Base-by-base conservation (phyloP, 1,284 basidiomycete species). In the Rhodotorula sp. region DNA sequence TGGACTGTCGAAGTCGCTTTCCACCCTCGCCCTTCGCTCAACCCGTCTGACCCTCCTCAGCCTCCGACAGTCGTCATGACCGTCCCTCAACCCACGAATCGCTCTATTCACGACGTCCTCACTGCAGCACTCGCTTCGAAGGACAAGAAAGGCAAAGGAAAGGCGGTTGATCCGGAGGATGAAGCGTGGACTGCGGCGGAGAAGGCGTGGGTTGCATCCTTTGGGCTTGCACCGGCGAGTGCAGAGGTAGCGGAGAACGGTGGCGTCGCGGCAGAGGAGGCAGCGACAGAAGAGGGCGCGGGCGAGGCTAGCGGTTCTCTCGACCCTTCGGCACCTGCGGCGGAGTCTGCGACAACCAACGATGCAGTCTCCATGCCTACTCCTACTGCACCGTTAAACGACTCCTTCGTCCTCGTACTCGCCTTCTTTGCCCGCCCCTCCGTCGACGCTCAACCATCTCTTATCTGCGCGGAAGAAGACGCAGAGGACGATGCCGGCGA, bases 61-160 rank as follows among this genome's bases (percentile, higher is more conserved):
- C 56, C 69, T 53, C 51, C 68, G 0, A 61, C 46, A 54, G 1
- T 48, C 34, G 44, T 62, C 57, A 64, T 51, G 20, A 55, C 64
- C 8, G 55, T 50, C 20, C 70, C 72, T 0, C 56, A 65, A 2
- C 65, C 70, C 15, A 58, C 70, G 2, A 59, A 54, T 2, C 48
- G 64, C 0, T 26, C 51, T 0, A 51, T 74, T 8, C 31, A 69
- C 30, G 24, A 44, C 28, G 61, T 66, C 4, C 57, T 74, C 15
- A 11, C 28, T 0, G 34, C 64, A 1, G 68, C 70, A 0, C 46
- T 70, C 47, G 30, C 18, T 22, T 28, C 58, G 3, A 50, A 65
- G 13, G 70, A 74, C 58, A 67, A 67, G 48, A 74, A 74, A 53
- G 65, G 68, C 13, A 74, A 74, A 56, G 63, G 63, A 0, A 74